Evolutionary conservation across 2,329 filamentous ascomycete species (phyloP).

Genomic region (Aspergillus pseudoglaucus): DNA sequence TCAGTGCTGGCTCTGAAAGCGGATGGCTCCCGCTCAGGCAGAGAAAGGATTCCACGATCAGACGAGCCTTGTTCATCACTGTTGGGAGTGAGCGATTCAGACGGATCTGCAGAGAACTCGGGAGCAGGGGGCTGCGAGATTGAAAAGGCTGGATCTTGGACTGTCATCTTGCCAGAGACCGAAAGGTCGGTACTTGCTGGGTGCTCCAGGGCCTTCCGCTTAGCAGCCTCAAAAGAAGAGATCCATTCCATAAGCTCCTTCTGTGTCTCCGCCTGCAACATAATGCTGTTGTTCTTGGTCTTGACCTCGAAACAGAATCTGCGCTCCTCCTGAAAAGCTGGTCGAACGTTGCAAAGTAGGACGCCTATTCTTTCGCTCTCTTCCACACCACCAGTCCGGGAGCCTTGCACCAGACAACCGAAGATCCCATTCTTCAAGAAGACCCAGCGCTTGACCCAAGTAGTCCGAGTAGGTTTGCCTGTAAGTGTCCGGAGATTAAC

Average conservation of each 20-base stretch:
- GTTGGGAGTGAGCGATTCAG: constrained; percentile 57
- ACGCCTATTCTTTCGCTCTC: constrained; percentile 96
- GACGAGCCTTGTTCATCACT: constrained; percentile 48
- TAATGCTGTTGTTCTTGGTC: constrained; percentile 84
- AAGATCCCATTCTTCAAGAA: constrained; percentile 95
- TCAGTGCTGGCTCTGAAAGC: constrained; percentile 67
- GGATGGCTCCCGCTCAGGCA: constrained; percentile 57
- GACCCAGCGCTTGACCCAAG: constrained; percentile 89
- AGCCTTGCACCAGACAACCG: constrained; percentile 81
- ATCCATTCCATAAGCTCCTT: constrained; percentile 91
- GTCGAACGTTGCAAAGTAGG: constrained; percentile 84
- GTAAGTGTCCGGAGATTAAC: constrained; percentile 73
- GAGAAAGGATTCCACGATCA: constrained; percentile 60
- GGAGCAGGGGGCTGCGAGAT: constrained; percentile 82
- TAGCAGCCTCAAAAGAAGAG: constrained; percentile 84
- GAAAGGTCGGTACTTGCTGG: constrained; percentile 48
- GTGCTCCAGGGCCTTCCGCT: constrained; percentile 82
- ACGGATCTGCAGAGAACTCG: constrained; percentile 77
- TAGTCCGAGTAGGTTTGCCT: constrained; percentile 83
- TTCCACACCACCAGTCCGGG: constrained; percentile 74
- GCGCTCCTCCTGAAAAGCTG: constrained; percentile 84
- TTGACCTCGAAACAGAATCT: constrained; percentile 98
- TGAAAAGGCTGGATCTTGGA: constrained; percentile 71
- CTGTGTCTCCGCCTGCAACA: constrained; percentile 91
- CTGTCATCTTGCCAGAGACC: constrained; percentile 36